These are phyloP conservation scores for Leccinum truebloodii DNA, from an alignment of 768 basidiomycete species.

Conservation along the genomic window DNA sequence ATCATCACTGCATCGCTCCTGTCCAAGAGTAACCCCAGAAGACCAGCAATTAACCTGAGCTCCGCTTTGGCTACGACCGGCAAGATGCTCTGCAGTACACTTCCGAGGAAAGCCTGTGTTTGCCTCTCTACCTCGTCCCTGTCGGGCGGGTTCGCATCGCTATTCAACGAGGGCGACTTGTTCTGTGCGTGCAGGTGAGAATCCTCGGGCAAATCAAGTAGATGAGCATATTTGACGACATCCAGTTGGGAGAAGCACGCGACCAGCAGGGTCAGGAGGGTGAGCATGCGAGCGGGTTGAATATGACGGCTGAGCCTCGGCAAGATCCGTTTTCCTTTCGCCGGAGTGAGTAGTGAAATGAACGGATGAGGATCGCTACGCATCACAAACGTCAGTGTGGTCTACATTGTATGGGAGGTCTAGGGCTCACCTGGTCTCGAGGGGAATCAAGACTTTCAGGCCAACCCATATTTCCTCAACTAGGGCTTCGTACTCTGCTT, in stretches of 20 bases:
- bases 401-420: background rate
- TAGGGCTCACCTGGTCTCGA: conserved; percentile 79
- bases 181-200: conserved; percentile 34
- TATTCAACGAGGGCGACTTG: conserved; percentile 20
- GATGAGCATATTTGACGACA: conserved; percentile 75
- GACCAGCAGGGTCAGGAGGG: conserved; percentile 85
- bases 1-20: conserved; percentile 72
- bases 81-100: conserved; percentile 84
- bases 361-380: conserved; percentile 92
- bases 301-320: conserved; percentile 88
- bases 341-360: conserved; percentile 82
- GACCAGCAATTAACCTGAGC: conserved; percentile 80
- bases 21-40: conserved; percentile 81
- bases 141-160: conserved; percentile 35
- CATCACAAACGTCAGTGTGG: conserved; percentile 1
- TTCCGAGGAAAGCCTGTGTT: conserved; percentile 85
- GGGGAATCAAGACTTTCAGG: conserved; percentile 83
- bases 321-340: conserved; percentile 92
- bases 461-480: conserved; percentile 79
- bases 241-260: conserved; percentile 95
- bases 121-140: conserved; percentile 79
- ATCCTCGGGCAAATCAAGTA: conserved; percentile 69
- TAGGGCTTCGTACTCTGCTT: conserved; percentile 53
- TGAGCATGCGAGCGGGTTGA: conserved; percentile 74
- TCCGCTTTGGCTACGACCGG: conserved; percentile 78